Evolutionary conservation across 1,284 basidiomycete species (phyloP), one percentile per base, ranked within the genome.

Genomic region (Ceratobasidium sp.): DNA sequence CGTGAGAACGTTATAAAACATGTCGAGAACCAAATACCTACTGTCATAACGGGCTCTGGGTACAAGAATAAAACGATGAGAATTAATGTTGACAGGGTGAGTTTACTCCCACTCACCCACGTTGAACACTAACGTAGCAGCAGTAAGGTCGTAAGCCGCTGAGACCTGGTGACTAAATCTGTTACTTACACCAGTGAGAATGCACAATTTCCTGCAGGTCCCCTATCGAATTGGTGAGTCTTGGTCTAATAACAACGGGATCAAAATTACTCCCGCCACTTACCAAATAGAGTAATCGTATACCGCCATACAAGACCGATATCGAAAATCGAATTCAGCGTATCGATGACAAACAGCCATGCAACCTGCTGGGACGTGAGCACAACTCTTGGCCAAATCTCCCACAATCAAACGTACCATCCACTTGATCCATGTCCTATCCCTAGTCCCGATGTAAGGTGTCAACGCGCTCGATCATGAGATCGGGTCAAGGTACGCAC

Each of bases 31-130:
- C 15, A 12, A 50, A 6, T 33, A 33, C 65, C 26, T 23, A 66
- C 73, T n/a, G 73, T 75, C 73, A 75, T 75, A n/a, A 66, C 62
- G n/a, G 73, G 73, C 23, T 75, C 73, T 75, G 54, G 12, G 3
- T 10, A 10, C 6, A 12, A 50, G 17, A n/a, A 28, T 6, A 26
- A 62, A 44, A 2, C 23, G 40, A 23, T 42, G 33, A 28, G 70
- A 23, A 46, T 46, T 12, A 48, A 33, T 42, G 7, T 4, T 33
- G 44, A 3, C 4, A 48, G 64, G 2, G 17, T n/a, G 28, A 23
- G 9, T 15, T 20, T 13, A 9, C 61, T 13, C 26, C 23, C 20
- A 52, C 71, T 65, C 28, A 74, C 71, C 71, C 20, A 74, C 71
- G 48, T 74, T 74, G 59, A 74, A 74, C n/a, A 62, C 71, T 74